Evolutionary conservation across 2,329 filamentous ascomycete genomes (phyloP).

Genomic region (Alternaria conjuncta): DNA sequence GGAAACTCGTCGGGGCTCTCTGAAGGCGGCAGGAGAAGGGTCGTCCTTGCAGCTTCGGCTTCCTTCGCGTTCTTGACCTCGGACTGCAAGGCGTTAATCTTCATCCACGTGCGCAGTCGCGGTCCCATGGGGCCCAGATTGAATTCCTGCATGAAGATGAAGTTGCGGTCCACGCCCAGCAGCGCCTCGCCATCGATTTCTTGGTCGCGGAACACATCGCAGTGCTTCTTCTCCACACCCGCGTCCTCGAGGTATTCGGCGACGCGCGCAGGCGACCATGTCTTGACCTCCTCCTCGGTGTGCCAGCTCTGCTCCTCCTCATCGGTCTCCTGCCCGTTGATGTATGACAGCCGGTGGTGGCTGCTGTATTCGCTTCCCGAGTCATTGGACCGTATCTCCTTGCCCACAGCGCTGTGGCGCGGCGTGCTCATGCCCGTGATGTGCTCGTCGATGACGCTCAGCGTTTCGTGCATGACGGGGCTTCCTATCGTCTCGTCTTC

Average conservation of each 20-base stretch:
- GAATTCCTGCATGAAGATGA: constrained; percentile 93
- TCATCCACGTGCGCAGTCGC: constrained; percentile 93
- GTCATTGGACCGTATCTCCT: constrained; percentile 67
- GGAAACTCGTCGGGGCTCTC: constrained; percentile 27
- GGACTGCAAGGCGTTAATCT: constrained; percentile 89
- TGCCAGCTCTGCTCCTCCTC: constrained; percentile 82
- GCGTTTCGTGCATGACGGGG: constrained; percentile 89
- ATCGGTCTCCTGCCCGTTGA: constrained; percentile 92
- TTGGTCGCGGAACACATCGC: constrained; percentile 92
- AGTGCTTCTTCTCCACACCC: constrained; percentile 87
- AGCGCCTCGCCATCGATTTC: constrained; percentile 95
- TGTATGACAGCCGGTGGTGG: constrained; percentile 83
- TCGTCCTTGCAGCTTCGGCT: constrained; percentile 40
- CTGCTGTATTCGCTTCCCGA: constrained; percentile 92
- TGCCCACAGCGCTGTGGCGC: constrained; percentile 59
- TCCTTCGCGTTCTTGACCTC: constrained; percentile 70
- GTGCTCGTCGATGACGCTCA: constrained; percentile 96
- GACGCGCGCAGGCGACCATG: constrained; percentile 82
- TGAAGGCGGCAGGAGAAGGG: constrained; percentile 45
- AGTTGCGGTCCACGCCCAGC: constrained; percentile 92
- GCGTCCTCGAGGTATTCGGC: constrained; percentile 86
- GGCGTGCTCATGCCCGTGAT: constrained; percentile 83
- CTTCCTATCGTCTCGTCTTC: constrained; percentile 61
- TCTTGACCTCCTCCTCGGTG: constrained; percentile 74
- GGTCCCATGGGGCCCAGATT: constrained; percentile 90